Evolutionary conservation across 2,329 filamentous ascomycete species (phyloP).

Genomic region (Claviceps humidiphila): DNA sequence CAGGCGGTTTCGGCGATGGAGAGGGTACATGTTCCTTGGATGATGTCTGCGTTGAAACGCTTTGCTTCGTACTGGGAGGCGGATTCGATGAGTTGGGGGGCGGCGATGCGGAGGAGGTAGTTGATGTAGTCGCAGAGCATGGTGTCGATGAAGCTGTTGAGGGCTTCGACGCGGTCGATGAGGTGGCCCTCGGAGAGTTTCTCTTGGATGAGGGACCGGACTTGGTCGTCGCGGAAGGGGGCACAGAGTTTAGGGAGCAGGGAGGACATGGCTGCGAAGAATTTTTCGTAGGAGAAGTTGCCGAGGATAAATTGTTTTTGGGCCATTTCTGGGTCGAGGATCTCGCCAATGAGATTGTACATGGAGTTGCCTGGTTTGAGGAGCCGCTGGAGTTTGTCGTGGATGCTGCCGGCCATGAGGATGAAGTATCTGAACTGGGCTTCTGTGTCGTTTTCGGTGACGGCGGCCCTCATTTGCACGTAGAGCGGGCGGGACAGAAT

Average conservation of each 20-base stretch:
- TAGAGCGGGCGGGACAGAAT: constrained; percentile 36
- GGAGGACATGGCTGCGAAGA: constrained; percentile 63
- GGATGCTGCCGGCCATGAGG: constrained; percentile 57
- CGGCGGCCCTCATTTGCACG: constrained; percentile 46
- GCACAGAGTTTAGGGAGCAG: constrained; percentile 70
- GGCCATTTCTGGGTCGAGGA: constrained; percentile 60
- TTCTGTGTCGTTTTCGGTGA: constrained; percentile 51
- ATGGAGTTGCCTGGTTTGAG: constrained; percentile 59
- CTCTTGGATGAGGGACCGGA: constrained; percentile 53
- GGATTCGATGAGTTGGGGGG: constrained; percentile 58
- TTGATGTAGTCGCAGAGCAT: constrained; percentile 75
- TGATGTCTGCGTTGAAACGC: constrained; percentile 52
- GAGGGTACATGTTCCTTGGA: constrained; percentile 40
- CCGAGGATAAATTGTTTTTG: constrained; percentile 55
- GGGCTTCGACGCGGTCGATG: constrained; percentile 61
- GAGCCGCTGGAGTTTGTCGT: constrained; percentile 58
- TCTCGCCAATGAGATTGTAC: constrained; percentile 61
- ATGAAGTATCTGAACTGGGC: constrained; percentile 55
- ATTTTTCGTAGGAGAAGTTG: constrained; percentile 67
- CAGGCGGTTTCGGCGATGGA: constrained; percentile 52
- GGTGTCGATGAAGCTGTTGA: constrained; percentile 63
- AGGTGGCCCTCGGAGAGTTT: constrained; percentile 48
- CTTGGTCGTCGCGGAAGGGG: constrained; percentile 64
- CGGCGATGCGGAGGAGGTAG: constrained; percentile 60
- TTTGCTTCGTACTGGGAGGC: constrained; percentile 63